Conservation (phyloP, 2,329 filamentous ascomycete genomes). For the Sarocladiaceae sp. region DNA sequence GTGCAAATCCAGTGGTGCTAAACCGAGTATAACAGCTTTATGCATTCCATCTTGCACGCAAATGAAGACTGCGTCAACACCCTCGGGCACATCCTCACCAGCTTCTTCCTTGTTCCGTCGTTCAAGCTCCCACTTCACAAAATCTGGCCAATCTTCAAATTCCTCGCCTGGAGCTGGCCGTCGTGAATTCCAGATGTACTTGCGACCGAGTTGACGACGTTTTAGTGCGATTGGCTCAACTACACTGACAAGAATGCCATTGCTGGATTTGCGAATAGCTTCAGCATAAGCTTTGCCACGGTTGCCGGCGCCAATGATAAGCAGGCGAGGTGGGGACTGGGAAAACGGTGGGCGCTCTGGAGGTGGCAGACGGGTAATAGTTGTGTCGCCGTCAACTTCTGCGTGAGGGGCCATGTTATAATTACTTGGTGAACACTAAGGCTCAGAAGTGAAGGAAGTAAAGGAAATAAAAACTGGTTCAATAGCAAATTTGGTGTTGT, state of each 20-base stretch:
- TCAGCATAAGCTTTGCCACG: conserved; percentile 71
- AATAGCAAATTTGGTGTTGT: not conserved
- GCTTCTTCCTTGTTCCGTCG: conserved; percentile 49
- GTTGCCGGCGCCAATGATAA: conserved; percentile 78
- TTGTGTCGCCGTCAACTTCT: not conserved
- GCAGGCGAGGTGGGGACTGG: conserved; percentile 52
- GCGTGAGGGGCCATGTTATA: not conserved
- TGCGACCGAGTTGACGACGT: conserved; percentile 60
- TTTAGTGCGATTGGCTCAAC: conserved; percentile 79
- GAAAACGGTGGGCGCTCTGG: conserved; percentile 3
- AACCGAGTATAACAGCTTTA: conserved; percentile 67
- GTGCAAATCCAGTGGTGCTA: conserved; percentile 67
- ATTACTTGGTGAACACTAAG: not conserved
- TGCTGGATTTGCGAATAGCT: conserved; percentile 57
- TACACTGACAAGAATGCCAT: conserved; percentile 67
- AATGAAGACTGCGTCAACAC: conserved; percentile 56
- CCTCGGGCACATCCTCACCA: conserved; percentile 38
- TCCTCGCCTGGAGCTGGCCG: conserved; percentile 53
- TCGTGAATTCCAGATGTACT: conserved; percentile 60
- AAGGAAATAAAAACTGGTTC: not conserved
- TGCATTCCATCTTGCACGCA: conserved; percentile 85
- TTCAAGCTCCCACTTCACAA: conserved; percentile 60
- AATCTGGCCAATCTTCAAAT: conserved; percentile 70
- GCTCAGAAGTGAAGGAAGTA: not conserved
- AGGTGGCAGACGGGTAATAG: not conserved